Base-by-base conservation (phyloP, 768 basidiomycete species). In the Chalciporus pseudorubinellus region DNA sequence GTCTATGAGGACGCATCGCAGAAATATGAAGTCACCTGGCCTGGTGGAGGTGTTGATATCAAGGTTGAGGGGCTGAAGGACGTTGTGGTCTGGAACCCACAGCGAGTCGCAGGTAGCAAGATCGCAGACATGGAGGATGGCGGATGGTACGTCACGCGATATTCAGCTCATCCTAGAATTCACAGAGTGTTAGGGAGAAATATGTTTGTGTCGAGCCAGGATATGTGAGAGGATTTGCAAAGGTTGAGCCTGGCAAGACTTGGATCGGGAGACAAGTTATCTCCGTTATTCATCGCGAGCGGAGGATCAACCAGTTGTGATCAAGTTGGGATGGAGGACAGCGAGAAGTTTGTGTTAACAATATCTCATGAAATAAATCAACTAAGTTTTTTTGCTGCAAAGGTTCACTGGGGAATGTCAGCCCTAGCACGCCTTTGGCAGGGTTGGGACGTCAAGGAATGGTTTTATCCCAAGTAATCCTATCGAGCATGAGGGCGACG, bases 61-160 rank as follows among this genome's bases (percentile, higher is more conserved):
- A 75, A 66, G 52, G 74, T 77, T 16, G 65, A 51, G n/a, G 77
- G 79, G 39, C 72, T 91, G 56, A 86, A 84, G 62, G 86, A 92
- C 52, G 81, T 93, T 7, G 92, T 94, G n/a, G 73, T 95, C 36
- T 98, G 97, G 95, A 98, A 99, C 72, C 95, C 97, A 7, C 83
- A 83, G 59, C 75, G 73, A 28, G 81, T 78, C 52, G 75, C 69
- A 12, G 92, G 92, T 0, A 72, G 74, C 20, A 85, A 81, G 61
- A 87, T 98, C 9, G 82, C 69, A 12, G 95, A 99, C 64, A 92
- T 99, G 92, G 92, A 98, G 63, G 77, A 79, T 6, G 78, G 79
- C 0, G 95, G 95, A 66, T 95, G 91, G 91, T 93, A 65, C 55
- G 81, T 68, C 47, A 20, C 21, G 24, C 38, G 19, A 26, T 3